Base-by-base conservation (phyloP, 305 asterid species). In the Andrographis paniculata region DNA sequence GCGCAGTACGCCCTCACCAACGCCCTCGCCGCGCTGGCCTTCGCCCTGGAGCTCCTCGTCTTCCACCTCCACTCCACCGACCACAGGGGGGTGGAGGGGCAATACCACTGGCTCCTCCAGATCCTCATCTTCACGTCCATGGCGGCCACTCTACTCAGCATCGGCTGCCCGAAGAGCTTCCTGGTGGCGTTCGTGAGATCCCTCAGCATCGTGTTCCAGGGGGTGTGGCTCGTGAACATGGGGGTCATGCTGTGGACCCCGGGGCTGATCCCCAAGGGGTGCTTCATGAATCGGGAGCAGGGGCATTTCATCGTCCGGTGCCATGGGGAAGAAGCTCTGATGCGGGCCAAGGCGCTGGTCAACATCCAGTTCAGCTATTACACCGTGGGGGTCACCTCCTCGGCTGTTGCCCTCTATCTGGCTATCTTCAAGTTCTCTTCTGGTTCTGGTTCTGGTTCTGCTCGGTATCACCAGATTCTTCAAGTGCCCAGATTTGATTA, bases 241-340 rank as follows among this genome's bases (percentile, higher is more conserved):
- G 95, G 94, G 24, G 13, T 79, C 55, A 77, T 86, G 95, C 68
- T 86, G 19, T 86, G 95, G 95, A 86, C 88, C 12, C 82, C 94
- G 6, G 30, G 53, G 16, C 65, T 74, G 14, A 59, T 79, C n/a
- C 82, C 95, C 27, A 79, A 79, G 56, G 94, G 79, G 4, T 86
- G 95, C 40, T 82, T 79, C 51, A 28, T 79, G 24, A 82, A 77
- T 52, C 54, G 65, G 20, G 94, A 82, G 42, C 78, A 82, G 18
- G 83, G 75, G 1, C 95, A 78, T 18, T 9, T 53, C 37, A 81
- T 79, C 21, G 93, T 81, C 7, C 73, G 87, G 11, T 85, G 94
- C 61, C 83, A 69, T 4, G 68, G 64, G 24, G 60, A 67, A 12
- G 82, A 78, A 45, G 72, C 80, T 1, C 58, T 75, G 16, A 76